Percentiles rank a stretch among this genome's conserved stretches.
Evolutionary conservation across 352 stramenopile species (phyloP).

Genomic region (Globisporangium alternatum): DNA sequence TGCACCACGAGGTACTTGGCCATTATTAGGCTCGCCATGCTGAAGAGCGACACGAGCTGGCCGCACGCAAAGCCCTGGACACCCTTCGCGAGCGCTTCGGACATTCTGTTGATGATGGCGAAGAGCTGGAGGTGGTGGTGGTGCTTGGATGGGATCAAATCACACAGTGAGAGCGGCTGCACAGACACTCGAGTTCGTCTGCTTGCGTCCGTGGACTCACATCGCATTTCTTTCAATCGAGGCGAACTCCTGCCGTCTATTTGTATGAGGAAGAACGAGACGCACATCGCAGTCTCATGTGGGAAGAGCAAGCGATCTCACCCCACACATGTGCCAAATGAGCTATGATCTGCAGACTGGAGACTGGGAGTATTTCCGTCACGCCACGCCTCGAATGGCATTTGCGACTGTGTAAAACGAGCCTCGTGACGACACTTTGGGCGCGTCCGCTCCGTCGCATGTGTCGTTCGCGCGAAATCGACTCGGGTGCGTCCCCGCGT

Average conservation of each 20-base stretch:
- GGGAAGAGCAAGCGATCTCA: neutral
- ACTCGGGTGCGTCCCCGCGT: neutral
- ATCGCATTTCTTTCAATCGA: neutral
- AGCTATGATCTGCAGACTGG: neutral
- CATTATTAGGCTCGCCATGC: slow-evolving; percentile 33
- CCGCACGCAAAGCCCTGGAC: slow-evolving; percentile 30
- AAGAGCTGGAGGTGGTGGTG: neutral
- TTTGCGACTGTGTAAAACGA: neutral
- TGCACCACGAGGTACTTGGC: slow-evolving; percentile 34
- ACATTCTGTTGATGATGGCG: neutral
- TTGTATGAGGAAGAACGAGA: neutral
- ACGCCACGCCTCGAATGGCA: neutral
- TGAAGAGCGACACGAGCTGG: slow-evolving; percentile 45
- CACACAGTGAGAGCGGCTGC: neutral
- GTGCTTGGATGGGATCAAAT: neutral
- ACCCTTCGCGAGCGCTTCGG: neutral
- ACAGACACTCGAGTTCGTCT: neutral
- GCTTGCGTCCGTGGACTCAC: neutral
- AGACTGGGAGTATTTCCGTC: neutral
- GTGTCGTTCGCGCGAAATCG: neutral
- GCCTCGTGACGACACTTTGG: neutral
- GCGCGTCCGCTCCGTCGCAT: neutral
- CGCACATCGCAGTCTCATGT: neutral
- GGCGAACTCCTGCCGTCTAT: neutral
- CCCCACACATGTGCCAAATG: neutral